Evolutionary conservation across 2,329 filamentous ascomycete species (phyloP), one percentile per base, ranked within the genome.

Genomic region (Monilinia vaccinii-corymbosi): DNA sequence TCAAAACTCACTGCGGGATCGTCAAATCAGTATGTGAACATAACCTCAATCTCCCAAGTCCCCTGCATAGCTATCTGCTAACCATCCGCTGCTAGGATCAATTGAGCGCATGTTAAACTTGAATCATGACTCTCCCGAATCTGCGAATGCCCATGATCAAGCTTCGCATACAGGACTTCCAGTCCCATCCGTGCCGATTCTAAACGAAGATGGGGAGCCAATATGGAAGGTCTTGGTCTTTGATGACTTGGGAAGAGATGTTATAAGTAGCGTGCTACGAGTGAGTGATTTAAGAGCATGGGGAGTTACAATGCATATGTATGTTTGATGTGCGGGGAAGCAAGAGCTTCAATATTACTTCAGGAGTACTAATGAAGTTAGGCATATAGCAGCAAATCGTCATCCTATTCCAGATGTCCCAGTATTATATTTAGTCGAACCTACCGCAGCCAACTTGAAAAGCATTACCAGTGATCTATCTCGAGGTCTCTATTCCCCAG

Each of bases 221-320:
- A 92, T 97, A 76, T 97, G 93, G 93, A 97, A 97, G 74, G 89
- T 97, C 8, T 79, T 99, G 56, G 91, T 99, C 11, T 97, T 99
- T 72, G 95, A 99, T 74, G 88, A 93, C 67, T 74, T 86, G 4
- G 94, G 93, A 51, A 83, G 92, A 73, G 92, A 97, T 81, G 89
- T 99, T 61, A 97, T 99, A 70, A 97, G 91, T 77, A 97, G 92
- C 70, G 92, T 99, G 2, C 79, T 99, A 65, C 83, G 92, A 61
- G 94, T 99, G 64, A 96, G 91, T 71, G 94, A 99, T 75, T 78
- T 99, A 71, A 82, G 95, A 64, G 84, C 88, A 63, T 91, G 94
- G 84, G 94, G 95, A n/a, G 89, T 97, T 58, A 97, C 91, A 44
- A 94, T 96, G 80, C 91, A 97, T 75, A 84, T 96, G 90, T 95